Conservation (phyloP, 441 rosid genomes). For the Arabidopsis lyrata region DNA sequence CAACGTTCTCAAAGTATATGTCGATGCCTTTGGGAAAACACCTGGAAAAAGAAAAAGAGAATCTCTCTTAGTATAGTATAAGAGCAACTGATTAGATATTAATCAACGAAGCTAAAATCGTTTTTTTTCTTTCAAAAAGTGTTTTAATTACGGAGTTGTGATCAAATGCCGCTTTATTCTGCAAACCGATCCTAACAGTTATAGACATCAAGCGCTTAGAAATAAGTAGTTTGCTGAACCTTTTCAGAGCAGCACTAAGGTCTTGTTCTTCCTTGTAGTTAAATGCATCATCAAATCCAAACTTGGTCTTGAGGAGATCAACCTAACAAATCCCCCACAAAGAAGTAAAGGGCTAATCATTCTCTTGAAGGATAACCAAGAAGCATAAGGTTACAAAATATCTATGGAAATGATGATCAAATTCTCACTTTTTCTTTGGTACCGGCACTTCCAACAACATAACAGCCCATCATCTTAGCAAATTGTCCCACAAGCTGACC, state of each 20-base stretch:
- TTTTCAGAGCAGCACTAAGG: constrained; percentile 45
- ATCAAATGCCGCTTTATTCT: no score
- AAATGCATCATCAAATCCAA: constrained; percentile 61
- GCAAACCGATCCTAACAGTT: not conserved
- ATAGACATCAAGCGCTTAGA: constrained; percentile 12
- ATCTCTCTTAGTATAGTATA: not conserved
- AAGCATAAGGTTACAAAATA: not conserved
- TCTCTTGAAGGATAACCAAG: not conserved
- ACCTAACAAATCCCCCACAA: constrained; percentile 35
- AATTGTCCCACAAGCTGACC: constrained; percentile 69
- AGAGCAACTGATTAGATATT: not conserved
- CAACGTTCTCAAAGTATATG: constrained; percentile 65
- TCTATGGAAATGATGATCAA: not conserved
- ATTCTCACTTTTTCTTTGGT: constrained; percentile 54
- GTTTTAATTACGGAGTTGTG: not conserved
- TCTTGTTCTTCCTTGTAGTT: constrained; percentile 55
- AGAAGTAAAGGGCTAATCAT: constrained; percentile 14
- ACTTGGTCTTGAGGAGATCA: constrained; percentile 50
- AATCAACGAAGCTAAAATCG: not conserved
- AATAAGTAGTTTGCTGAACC: constrained; percentile 31
- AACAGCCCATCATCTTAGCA: constrained; percentile 60
- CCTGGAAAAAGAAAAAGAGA: no score
- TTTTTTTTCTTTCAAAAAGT: not conserved
- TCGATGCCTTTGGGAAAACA: constrained; percentile 66
- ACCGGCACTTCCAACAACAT: constrained; percentile 71